Percentiles rank a stretch among this genome's conserved stretches.
Conservation (phyloP, 441 rosid genomes). For the Gossypium davidsonii region DNA sequence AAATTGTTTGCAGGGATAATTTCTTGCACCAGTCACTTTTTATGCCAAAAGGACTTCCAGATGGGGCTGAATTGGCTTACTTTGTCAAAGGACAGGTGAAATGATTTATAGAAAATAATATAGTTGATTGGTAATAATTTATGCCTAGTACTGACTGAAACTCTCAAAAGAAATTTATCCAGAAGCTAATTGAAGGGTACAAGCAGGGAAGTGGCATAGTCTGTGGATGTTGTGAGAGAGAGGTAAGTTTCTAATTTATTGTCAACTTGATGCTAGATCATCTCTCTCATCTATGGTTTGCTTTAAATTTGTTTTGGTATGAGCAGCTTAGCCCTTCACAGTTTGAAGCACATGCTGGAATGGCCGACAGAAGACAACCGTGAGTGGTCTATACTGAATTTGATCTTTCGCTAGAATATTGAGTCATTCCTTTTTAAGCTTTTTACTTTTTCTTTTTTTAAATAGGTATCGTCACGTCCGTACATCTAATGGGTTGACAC, state of each 20-base stretch:
- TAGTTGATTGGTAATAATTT: background rate
- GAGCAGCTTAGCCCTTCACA: conserved; percentile 94
- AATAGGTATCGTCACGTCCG: conserved; percentile 86
- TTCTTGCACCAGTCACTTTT: conserved; percentile 81
- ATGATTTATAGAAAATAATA: conserved; percentile 12
- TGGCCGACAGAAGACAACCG: conserved; percentile 98
- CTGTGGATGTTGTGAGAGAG: conserved; percentile 70
- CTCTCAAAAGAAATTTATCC: conserved; percentile 8
- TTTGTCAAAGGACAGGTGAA: conserved; percentile 79
- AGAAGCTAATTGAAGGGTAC: conserved; percentile 68
- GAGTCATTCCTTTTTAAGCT: conserved; percentile 9
- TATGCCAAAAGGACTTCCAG: conserved; percentile 84
- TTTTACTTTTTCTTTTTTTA: conserved; percentile 6
- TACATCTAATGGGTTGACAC: conserved; percentile 66
- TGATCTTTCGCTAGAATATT: background rate
- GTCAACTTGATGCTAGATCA: background rate
- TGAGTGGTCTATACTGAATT: conserved; percentile 35
- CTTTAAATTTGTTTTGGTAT: conserved; percentile 1
- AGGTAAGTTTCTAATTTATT: conserved; percentile 37
- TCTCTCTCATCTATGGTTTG: conserved; percentile 4
- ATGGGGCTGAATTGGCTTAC: conserved; percentile 84
- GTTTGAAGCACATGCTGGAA: conserved; percentile 99
- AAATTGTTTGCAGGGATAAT: conserved; percentile 58
- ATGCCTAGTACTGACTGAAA: background rate
- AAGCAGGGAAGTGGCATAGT: conserved; percentile 80